Base-by-base conservation (phyloP, 352 stramenopile genomes). In the Globisporangium middletonii region DNA sequence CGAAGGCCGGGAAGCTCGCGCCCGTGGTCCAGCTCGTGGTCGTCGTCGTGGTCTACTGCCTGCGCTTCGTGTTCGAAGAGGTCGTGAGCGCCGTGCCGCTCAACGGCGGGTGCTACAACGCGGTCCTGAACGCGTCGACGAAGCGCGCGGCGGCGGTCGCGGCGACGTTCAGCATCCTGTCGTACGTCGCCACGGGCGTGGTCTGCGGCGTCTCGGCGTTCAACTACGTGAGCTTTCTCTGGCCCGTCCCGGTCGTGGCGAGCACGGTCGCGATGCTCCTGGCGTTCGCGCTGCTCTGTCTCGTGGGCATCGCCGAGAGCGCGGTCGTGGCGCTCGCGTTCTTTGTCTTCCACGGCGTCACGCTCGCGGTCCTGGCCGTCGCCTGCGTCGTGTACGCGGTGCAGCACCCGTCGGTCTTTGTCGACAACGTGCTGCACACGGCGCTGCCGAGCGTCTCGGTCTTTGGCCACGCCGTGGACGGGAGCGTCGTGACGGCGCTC, bases 161-260 rank as follows among this genome's bases (percentile, higher is more conserved):
- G 23, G 89, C 89, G 11, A 83, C 73, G 38, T 76, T 97, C 15
- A 75, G 83, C 35, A 87, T 97, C 53, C 76, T 97, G 55, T 88
- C 85, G 8, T 97, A 97, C 75, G 65, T 96, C 18, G 88, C 89
- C 0, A 97, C 89, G 1, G 89, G 83, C 46, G 76, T 85, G 0
- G 73, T 84, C 15, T 83, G 72, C 16, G 75, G 58, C 53, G 78
- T 79, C n/a, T 86, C 81, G 28, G 86, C 82, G 12, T 63, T 96
- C 16, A 77, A 65, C 6, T 96, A 96, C 68, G 66, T 97, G 9
- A 63, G 78, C 64, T 89, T 72, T 19, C 63, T 93, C 38, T 50
- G 88, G 15, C 5, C 28, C 7, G 70, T 92, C 16, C 61, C 67
- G 2, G 64, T 78, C 27, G 71, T 82, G 6, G 59, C 26, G 3